Conservation (phyloP, 768 basidiomycete species). For the Neoboletus brunneissimus region DNA sequence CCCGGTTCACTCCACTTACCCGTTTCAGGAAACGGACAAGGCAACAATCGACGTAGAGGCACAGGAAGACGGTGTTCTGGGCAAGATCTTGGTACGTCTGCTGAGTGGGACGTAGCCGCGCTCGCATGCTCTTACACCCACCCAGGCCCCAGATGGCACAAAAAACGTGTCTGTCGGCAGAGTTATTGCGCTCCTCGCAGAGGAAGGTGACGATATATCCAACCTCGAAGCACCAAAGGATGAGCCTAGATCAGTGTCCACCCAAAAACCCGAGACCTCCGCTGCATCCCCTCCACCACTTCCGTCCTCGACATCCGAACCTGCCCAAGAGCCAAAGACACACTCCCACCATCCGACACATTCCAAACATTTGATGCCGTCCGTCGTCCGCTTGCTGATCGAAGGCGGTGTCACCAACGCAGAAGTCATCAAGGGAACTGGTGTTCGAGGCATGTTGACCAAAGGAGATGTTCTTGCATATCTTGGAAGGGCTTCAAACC, state of each 20-base stretch:
- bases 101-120: neutral
- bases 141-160: conserved; percentile 69
- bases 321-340: conserved; percentile 34
- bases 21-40: conserved; percentile 82
- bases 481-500: conserved; percentile 78
- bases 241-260: conserved; percentile 18
- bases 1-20: neutral
- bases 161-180: conserved; percentile 87
- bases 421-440: conserved; percentile 80
- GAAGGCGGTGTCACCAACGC: conserved; percentile 53
- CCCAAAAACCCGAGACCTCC: conserved; percentile 23
- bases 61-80: conserved; percentile 93
- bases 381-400: conserved; percentile 77
- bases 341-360: conserved; percentile 40
- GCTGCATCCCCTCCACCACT: conserved; percentile 20
- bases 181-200: conserved; percentile 87
- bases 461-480: conserved; percentile 92
- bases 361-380: conserved; percentile 81
- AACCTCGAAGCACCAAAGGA: conserved; percentile 66
- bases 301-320: conserved; percentile 19
- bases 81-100: conserved; percentile 80
- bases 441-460: conserved; percentile 89
- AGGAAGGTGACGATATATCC: conserved; percentile 94
- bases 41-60: conserved; percentile 99
- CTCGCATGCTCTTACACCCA: neutral